Conservation (phyloP, 169 alveolate genomes). For the Plasmodium billcollinsi region DNA sequence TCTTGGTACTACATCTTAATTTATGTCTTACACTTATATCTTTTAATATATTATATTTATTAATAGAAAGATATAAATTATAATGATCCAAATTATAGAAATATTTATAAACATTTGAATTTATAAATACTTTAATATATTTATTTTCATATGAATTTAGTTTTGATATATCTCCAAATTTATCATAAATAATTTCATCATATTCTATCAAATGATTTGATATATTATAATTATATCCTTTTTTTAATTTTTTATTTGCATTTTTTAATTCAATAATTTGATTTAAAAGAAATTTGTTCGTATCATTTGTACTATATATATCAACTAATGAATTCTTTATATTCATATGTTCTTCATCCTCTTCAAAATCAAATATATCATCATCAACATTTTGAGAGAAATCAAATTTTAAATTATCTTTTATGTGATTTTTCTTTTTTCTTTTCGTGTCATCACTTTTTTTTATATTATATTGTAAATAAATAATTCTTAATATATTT, state of each 20-base stretch:
- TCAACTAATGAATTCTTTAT: conserved; percentile 27
- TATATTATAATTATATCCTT: background rate
- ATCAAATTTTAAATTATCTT: background rate
- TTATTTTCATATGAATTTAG: conserved; percentile 10
- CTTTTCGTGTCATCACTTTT: background rate
- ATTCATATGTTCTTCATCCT: conserved; percentile 53
- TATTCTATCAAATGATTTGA: background rate
- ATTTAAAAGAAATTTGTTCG: conserved; percentile 8
- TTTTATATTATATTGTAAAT: conserved; percentile 1
- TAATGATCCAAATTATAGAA: conserved; percentile 42
- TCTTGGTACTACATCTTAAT: conserved; percentile 8
- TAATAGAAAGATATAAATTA: conserved; percentile 38
- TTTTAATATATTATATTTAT: conserved; percentile 20
- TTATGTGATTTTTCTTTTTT: background rate
- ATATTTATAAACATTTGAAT: conserved; percentile 39
- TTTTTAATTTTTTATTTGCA: conserved; percentile 19
- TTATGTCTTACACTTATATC: conserved; percentile 60
- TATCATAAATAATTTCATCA: conserved; percentile 38
- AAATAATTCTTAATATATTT: conserved; percentile 22
- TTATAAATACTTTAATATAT: conserved; percentile 52
- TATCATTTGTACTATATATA: conserved; percentile 16
- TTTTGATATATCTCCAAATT: conserved; percentile 13
- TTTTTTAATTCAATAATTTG: conserved; percentile 32
- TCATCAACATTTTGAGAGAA: background rate
- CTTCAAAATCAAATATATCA: conserved; percentile 36